phyloP scores from a whole-genome alignment of 257 asterid genomes.

The Phtheirospermum japonicum region DNA sequence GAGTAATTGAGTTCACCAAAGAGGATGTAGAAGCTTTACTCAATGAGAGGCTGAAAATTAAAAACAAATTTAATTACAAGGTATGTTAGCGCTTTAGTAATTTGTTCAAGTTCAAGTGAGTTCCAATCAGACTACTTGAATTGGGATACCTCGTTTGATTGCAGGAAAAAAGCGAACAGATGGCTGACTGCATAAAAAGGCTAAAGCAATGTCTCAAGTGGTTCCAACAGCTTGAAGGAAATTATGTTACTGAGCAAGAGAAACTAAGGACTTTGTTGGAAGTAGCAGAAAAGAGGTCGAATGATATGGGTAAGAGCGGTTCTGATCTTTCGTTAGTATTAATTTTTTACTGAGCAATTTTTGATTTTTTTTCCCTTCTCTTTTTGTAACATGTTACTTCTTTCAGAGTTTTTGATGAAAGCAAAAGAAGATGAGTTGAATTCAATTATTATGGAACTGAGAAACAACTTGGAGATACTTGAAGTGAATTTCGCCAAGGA shows the following conservation, averaged over 20 bases:
- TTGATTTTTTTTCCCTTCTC: background rate
- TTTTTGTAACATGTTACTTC: slow-evolving; percentile 9
- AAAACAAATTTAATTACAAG: slow-evolving; percentile 56
- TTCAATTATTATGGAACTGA: slow-evolving; percentile 64
- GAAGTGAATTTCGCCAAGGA: slow-evolving; percentile 67
- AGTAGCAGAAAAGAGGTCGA: slow-evolving; percentile 60
- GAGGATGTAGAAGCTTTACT: slow-evolving; percentile 76
- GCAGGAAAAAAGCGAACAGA: slow-evolving; percentile 79
- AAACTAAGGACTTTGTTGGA: slow-evolving; percentile 53
- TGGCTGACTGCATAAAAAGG: slow-evolving; percentile 60
- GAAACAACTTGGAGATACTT: slow-evolving; percentile 55
- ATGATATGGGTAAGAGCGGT: slow-evolving; percentile 49
- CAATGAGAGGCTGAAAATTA: slow-evolving; percentile 58
- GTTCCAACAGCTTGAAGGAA: slow-evolving; percentile 80
- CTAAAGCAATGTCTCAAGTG: slow-evolving; percentile 75
- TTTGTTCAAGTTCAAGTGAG: background rate
- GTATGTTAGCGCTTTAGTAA: slow-evolving; percentile 24
- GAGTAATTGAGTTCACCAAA: slow-evolving; percentile 58
- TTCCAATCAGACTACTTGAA: slow-evolving; percentile 13
- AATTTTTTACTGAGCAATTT: background rate
- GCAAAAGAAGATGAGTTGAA: slow-evolving; percentile 80
- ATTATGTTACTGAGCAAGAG: slow-evolving; percentile 50
- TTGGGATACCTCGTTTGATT: slow-evolving; percentile 15
- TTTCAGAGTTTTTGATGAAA: slow-evolving; percentile 63
- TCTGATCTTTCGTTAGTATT: slow-evolving; percentile 7